Base-by-base conservation (phyloP, 306 rosid species). In the Castanopsis chinensis region DNA sequence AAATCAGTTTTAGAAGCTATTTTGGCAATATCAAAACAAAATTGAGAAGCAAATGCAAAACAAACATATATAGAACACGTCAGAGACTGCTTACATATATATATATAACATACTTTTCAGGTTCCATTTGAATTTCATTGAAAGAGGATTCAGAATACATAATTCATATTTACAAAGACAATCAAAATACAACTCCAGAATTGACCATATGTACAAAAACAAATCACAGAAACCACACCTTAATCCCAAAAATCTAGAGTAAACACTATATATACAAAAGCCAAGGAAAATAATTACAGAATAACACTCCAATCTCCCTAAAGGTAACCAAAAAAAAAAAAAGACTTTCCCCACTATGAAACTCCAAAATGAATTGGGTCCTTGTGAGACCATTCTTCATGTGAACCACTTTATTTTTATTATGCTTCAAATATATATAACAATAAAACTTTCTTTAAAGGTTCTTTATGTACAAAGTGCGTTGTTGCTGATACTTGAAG, bases 151-250 rank as follows among this genome's bases (percentile, higher is more conserved):
- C 28, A 74, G 12, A 52, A 74, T 59, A 69, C 84, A 88, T 14
- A 64, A 79, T 55, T 23, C 82, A 83, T 82, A 89, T 76, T 58
- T 83, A 86, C 85, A 92, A 49, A 69, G 11, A 64, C 12, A 64
- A 72, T 32, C 78, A 59, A 74, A 74, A 71, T 43, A 14, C 61
- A 23, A 4, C 54, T 65, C 49, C 35, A 74, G 1, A 2, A 55
- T 8, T 12, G 58, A 5, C 25, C 69, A 51, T 5, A 64, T 15
- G 37, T 27, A 57, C 52, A 3, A 11, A 17, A 12, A 69, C 23
- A 78, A 68, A 1, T 18, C 14, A 49, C 17, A 12, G 12, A 4
- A 3, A 49, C 53, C 1, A 49, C 14, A 12, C 17, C 15, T 49
- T 49, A 49, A 49, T 49, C 5, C 17, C 53, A 49, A 49, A 49